Evolutionary conservation across 2,329 filamentous ascomycete species (phyloP).

Genomic region (Aspergillus sp.): DNA sequence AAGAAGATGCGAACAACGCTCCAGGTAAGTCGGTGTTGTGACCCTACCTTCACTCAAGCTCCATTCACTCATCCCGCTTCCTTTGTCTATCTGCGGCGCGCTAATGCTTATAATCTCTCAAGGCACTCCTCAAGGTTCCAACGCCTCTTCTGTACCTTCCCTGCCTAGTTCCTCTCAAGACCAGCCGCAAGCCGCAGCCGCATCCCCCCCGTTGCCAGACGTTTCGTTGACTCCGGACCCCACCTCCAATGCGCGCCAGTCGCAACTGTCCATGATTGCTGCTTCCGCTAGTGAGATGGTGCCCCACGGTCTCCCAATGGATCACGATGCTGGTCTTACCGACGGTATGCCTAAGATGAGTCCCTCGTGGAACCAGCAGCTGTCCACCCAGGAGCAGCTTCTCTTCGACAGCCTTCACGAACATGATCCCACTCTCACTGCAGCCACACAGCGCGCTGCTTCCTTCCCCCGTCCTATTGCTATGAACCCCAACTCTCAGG

Average conservation of each 20-base stretch:
- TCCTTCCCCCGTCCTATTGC: constrained; percentile 46
- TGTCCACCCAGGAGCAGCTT: constrained; percentile 42
- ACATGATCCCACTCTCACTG: constrained; percentile 41
- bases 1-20: constrained; percentile 29
- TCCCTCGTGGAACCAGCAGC: constrained; percentile 36
- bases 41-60: background rate
- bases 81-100: constrained; percentile 5
- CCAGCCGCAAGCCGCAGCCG: constrained; percentile 36
- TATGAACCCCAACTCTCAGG: constrained; percentile 44
- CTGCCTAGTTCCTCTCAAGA: constrained; percentile 36
- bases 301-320: constrained; percentile 39
- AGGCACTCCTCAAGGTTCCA: constrained; percentile 35
- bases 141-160: constrained; percentile 33
- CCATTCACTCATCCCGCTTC: background rate
- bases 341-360: constrained; percentile 35
- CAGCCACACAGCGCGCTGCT: constrained; percentile 41
- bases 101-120: constrained; percentile 22
- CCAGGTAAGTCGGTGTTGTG: constrained; percentile 21
- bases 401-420: constrained; percentile 43
- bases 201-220: constrained; percentile 37
- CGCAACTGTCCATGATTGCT: constrained; percentile 49
- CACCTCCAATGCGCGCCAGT: constrained; percentile 40
- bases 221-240: constrained; percentile 39
- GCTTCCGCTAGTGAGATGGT: constrained; percentile 51
- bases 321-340: constrained; percentile 32